Evolutionary conservation across 257 asterid genomes (phyloP).

Genomic region (Capsicum rhomboideum): DNA sequence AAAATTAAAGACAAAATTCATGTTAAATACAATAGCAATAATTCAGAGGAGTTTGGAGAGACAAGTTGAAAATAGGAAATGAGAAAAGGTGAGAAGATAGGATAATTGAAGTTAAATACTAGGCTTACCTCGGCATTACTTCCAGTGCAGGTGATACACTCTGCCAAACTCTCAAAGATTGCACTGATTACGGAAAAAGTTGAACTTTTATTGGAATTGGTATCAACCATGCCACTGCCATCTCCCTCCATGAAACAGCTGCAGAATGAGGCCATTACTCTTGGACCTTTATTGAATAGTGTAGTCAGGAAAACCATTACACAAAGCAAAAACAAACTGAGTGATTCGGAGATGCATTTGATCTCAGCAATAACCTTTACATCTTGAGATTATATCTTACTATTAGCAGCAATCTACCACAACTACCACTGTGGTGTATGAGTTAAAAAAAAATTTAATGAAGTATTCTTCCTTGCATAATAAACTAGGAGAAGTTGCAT

Average conservation of each 20-base stretch:
- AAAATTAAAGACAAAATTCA: neutral
- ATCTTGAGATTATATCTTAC: neutral
- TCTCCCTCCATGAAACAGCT: slow-evolving; percentile 40
- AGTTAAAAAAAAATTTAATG: neutral
- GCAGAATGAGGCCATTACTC: slow-evolving; percentile 47
- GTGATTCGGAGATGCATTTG: neutral
- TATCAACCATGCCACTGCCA: slow-evolving; percentile 15
- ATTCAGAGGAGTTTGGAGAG: neutral
- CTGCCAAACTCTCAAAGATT: slow-evolving; percentile 61
- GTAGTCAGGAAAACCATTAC: slow-evolving; percentile 4
- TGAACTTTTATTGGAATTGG: slow-evolving; percentile 19
- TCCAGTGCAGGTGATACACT: slow-evolving; percentile 61
- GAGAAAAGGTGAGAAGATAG: neutral
- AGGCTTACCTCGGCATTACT: slow-evolving; percentile 56
- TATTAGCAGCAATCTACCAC: neutral
- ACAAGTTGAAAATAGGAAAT: neutral
- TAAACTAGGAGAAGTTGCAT: neutral
- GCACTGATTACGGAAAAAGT: slow-evolving; percentile 33
- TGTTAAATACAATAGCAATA: neutral
- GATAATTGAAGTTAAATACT: neutral
- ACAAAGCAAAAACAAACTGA: neutral
- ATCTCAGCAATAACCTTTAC: neutral
- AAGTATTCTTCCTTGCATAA: neutral
- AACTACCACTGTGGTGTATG: neutral
- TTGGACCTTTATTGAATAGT: slow-evolving; percentile 57